Evolutionary conservation across 495 filamentous ascomycete genomes (phyloP).

Genomic region (Xylaria palmicola): DNA sequence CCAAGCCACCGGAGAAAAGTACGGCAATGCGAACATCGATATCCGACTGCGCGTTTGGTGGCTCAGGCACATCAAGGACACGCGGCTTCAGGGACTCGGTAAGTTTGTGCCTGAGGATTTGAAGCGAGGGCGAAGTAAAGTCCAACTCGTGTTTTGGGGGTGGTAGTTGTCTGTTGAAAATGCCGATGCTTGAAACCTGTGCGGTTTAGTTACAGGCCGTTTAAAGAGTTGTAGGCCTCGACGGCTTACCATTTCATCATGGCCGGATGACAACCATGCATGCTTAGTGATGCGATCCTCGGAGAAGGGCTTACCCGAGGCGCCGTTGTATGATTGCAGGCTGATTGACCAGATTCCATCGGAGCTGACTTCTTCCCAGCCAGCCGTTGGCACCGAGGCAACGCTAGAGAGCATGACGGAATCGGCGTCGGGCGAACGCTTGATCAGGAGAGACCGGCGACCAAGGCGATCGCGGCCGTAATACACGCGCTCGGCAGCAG

Average conservation of each 20-base stretch:
- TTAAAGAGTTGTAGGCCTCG: constrained; percentile 2
- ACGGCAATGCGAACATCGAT: constrained; percentile 64
- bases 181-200: constrained; percentile 60
- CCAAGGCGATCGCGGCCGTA: constrained; percentile 86
- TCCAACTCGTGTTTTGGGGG: constrained; percentile 38
- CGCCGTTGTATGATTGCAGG: constrained; percentile 43
- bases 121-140: constrained; percentile 53
- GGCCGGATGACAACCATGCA: constrained; percentile 19
- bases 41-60: constrained; percentile 35
- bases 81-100: constrained; percentile 63
- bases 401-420: constrained; percentile 73
- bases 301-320: constrained; percentile 29
- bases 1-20: constrained; percentile 91
- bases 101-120: constrained; percentile 57
- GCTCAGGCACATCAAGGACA: constrained; percentile 65
- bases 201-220: constrained; percentile 36
- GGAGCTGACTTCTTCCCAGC: constrained; percentile 80
- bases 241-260: constrained; percentile 31
- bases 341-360: constrained; percentile 71
- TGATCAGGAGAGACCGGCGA: constrained; percentile 72
- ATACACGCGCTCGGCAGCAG: constrained; percentile 56
- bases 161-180: constrained; percentile 57
- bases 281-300: constrained; percentile 17
- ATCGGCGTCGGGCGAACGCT: constrained; percentile 38
- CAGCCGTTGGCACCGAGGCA: constrained; percentile 52